Percentiles rank a stretch among this genome's conserved stretches.
Conservation (phyloP, 345 rosid species). For the Moricandia moricandioides region DNA sequence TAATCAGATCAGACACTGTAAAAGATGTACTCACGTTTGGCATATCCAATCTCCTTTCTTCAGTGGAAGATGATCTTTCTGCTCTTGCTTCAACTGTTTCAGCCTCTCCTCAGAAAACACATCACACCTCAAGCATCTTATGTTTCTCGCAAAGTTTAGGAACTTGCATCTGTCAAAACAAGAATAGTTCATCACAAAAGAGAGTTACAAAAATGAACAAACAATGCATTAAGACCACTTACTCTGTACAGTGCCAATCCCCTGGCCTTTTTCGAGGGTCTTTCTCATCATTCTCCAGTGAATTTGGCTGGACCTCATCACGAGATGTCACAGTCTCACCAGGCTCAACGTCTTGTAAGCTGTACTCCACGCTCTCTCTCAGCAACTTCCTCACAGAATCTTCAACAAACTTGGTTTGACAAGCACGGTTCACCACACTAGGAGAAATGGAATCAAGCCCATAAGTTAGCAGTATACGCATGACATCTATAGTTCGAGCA, state of each 20-base stretch:
- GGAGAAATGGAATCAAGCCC: constrained; percentile 57
- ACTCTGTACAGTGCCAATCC: constrained; percentile 86
- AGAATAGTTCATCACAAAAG: background rate
- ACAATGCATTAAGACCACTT: constrained; percentile 12
- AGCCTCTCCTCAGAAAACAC: constrained; percentile 59
- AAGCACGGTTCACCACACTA: constrained; percentile 55
- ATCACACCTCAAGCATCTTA: constrained; percentile 70
- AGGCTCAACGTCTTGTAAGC: constrained; percentile 41
- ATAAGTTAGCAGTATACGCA: constrained; percentile 68
- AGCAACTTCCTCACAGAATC: constrained; percentile 66
- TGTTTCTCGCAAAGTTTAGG: constrained; percentile 76
- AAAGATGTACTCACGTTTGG: constrained; percentile 47
- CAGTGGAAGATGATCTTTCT: constrained; percentile 64
- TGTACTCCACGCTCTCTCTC: constrained; percentile 55
- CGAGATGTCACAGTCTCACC: background rate
- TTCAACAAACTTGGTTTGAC: constrained; percentile 57
- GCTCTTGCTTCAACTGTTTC: constrained; percentile 55
- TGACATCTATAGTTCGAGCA: constrained; percentile 76
- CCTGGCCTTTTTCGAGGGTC: constrained; percentile 58
- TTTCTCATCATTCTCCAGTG: constrained; percentile 26
- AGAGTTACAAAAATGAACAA: background rate
- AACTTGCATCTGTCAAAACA: constrained; percentile 65
- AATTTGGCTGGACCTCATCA: constrained; percentile 16
- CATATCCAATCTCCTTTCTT: constrained; percentile 98
- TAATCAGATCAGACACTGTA: background rate